Percentiles rank a stretch among this genome's conserved stretches.
Evolutionary conservation across 2,329 filamentous ascomycete species (phyloP).

Genomic region (Aschersonia sp.): DNA sequence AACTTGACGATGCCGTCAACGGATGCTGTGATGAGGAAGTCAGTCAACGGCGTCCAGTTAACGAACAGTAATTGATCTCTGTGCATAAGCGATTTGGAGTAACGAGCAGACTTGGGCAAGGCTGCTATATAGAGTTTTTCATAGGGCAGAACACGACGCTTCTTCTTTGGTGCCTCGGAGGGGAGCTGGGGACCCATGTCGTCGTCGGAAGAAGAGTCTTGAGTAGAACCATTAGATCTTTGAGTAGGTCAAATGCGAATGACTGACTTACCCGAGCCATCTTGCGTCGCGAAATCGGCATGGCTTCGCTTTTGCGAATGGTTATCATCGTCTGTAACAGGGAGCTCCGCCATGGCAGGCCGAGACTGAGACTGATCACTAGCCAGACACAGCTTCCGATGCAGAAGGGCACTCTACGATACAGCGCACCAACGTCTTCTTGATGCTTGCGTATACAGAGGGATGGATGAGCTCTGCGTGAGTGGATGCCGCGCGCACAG

Average conservation of each 20-base stretch:
- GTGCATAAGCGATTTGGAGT: constrained; percentile 97
- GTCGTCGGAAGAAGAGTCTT: constrained; percentile 67
- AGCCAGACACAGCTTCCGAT: no score
- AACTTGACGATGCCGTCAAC: constrained; percentile 96
- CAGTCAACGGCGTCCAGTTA: constrained; percentile 78
- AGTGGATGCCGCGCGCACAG: neutral
- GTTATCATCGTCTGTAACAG: constrained; percentile 17
- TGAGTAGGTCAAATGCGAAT: neutral
- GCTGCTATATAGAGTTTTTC: constrained; percentile 92
- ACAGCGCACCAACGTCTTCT: neutral
- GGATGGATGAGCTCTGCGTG: no score
- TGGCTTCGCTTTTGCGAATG: constrained; percentile 35
- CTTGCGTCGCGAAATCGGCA: constrained; percentile 35
- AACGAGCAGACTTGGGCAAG: constrained; percentile 65
- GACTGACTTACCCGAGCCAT: constrained; percentile 22
- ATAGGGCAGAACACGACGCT: constrained; percentile 78
- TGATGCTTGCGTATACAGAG: neutral
- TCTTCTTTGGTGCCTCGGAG: constrained; percentile 73
- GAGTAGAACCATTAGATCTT: constrained; percentile 3
- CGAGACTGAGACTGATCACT: neutral
- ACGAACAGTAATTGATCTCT: constrained; percentile 84
- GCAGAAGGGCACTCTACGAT: no score
- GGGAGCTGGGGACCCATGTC: constrained; percentile 90
- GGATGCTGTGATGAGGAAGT: constrained; percentile 91
- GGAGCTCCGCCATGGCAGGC: constrained; percentile 1